Conservation (phyloP, 1,284 basidiomycete species). For the Moniliella sp. region DNA sequence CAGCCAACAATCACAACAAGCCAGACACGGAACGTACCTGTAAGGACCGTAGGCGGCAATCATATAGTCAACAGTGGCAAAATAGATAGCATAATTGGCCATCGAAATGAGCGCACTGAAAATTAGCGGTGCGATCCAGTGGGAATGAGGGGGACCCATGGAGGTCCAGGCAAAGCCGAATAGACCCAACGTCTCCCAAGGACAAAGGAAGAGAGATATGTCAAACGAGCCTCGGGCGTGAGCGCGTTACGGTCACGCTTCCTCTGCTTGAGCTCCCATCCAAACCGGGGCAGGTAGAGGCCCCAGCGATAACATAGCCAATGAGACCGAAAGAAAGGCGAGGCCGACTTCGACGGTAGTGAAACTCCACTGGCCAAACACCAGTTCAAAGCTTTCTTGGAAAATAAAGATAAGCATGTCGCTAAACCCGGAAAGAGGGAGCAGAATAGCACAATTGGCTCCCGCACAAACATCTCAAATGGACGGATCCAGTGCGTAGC, state of each 20-base stretch:
- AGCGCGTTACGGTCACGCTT: no score
- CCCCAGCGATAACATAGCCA: slow-evolving; percentile 35
- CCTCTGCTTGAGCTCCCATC: no score
- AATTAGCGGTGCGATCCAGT: slow-evolving; percentile 37
- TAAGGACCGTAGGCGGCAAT: no score
- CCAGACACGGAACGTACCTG: slow-evolving; percentile 17
- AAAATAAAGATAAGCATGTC: slow-evolving; percentile 35
- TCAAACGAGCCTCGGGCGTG: slow-evolving; percentile 35
- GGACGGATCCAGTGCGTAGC: slow-evolving; percentile 32
- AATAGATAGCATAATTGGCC: slow-evolving; percentile 3
- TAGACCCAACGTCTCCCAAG: slow-evolving; percentile 36
- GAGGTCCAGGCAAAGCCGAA: slow-evolving; percentile 37
- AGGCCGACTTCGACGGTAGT: slow-evolving; percentile 25
- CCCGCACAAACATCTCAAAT: slow-evolving; percentile 32
- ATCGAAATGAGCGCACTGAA: slow-evolving; percentile 35
- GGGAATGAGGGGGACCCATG: slow-evolving; percentile 28
- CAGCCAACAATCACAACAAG: slow-evolving; percentile 36
- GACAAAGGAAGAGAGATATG: slow-evolving; percentile 32
- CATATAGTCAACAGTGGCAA: not conserved
- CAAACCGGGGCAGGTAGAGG: slow-evolving; percentile 34
- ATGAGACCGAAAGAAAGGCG: slow-evolving; percentile 35
- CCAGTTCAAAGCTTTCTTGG: slow-evolving; percentile 35
- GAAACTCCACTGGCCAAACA: slow-evolving; percentile 36
- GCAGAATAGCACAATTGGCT: slow-evolving; percentile 36
- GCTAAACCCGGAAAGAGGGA: slow-evolving; percentile 34